Evolutionary conservation across 2,329 filamentous ascomycete species (phyloP).

Genomic region (Ophiostoma fasciatum): DNA sequence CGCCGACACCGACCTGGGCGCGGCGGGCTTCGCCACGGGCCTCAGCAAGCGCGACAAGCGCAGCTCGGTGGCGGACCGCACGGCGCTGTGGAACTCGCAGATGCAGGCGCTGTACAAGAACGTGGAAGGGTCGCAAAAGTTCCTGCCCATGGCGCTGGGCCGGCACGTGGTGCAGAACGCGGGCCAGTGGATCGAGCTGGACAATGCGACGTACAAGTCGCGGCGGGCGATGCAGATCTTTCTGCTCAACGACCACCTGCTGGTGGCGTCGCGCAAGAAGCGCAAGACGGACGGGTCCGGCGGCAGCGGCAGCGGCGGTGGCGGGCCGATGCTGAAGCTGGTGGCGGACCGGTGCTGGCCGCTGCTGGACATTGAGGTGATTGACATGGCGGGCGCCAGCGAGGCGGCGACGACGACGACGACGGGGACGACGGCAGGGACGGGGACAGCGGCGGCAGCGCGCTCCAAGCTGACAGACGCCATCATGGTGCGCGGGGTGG

Average conservation of each 20-base stretch:
- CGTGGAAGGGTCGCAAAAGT: conserved; percentile 96
- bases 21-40: conserved; percentile 32
- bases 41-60: conserved; percentile 64
- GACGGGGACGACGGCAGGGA: conserved; percentile 15
- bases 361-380: conserved; percentile 79
- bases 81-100: conserved; percentile 52
- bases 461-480: conserved; percentile 63
- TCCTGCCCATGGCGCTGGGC: conserved; percentile 77
- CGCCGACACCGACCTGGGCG: conserved; percentile 32
- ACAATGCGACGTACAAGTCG: conserved; percentile 95
- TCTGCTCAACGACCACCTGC: conserved; percentile 82
- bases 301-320: conserved; percentile 21
- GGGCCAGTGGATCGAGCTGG: conserved; percentile 85
- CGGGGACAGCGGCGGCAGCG: conserved; percentile 14
- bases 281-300: conserved; percentile 59
- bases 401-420: conserved; percentile 28
- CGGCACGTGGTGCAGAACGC: conserved; percentile 90
- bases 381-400: conserved; percentile 62
- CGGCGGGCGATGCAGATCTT: conserved; percentile 81
- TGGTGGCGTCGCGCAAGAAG: conserved; percentile 86
- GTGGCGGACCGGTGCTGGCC: conserved; percentile 93
- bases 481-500: conserved; percentile 75
- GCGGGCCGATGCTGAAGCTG: conserved; percentile 53
- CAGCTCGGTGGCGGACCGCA: conserved; percentile 67
- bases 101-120: conserved; percentile 85